Evolutionary conservation across 2,329 filamentous ascomycete genomes (phyloP).

Genomic region (Sclerotinia nivalis): DNA sequence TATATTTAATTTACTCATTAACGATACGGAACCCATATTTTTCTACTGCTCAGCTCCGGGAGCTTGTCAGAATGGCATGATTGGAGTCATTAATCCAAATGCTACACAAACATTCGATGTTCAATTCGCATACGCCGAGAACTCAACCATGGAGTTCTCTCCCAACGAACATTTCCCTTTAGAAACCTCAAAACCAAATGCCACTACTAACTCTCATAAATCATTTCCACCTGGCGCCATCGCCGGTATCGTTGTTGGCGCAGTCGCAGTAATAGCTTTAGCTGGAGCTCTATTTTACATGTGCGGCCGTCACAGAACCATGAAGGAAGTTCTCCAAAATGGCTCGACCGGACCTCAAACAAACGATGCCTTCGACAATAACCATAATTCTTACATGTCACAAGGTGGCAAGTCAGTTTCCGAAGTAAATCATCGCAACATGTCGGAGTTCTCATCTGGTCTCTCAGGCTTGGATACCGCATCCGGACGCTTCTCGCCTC

Average conservation of each 20-base stretch:
- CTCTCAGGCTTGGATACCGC: conserved; percentile 9
- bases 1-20: conserved; percentile 50
- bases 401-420: conserved; percentile 25
- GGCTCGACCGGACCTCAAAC: neutral
- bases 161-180: conserved; percentile 58
- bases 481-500: conserved; percentile 17
- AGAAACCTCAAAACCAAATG: conserved; percentile 43
- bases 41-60: conserved; percentile 69
- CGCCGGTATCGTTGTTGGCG: conserved; percentile 59
- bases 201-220: neutral
- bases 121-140: conserved; percentile 51
- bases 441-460: conserved; percentile 26
- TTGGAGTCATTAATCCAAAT: conserved; percentile 73
- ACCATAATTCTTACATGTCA: conserved; percentile 33
- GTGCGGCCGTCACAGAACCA: conserved; percentile 42
- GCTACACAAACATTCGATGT: conserved; percentile 49
- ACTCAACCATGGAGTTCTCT: conserved; percentile 53
- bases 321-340: conserved; percentile 25
- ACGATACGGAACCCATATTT: conserved; percentile 64
- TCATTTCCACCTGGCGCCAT: conserved; percentile 52
- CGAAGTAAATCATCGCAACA: conserved; percentile 34
- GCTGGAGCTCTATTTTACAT: conserved; percentile 50
- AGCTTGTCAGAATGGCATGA: conserved; percentile 71
- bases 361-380: neutral
- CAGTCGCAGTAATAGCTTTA: conserved; percentile 44